Evolutionary conservation across 441 rosid species (phyloP).

Genomic region (Viola pubescens): DNA sequence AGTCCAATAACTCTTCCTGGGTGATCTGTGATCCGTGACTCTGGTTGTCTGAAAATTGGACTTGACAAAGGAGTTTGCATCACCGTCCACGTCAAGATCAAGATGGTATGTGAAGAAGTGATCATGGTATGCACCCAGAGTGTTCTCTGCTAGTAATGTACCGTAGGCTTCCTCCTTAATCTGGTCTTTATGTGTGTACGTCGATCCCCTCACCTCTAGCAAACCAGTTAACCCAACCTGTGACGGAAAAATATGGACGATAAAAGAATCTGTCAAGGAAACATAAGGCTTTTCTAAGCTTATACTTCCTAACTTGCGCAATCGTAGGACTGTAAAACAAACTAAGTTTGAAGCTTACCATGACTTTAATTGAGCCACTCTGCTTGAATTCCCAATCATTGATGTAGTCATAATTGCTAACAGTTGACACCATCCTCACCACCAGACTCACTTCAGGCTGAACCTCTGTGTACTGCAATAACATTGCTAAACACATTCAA

Average conservation of each 20-base stretch:
- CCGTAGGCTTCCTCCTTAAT: constrained; percentile 29
- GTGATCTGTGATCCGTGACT: constrained; percentile 2
- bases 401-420: constrained; percentile 59
- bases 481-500: background rate
- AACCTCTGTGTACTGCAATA: constrained; percentile 41
- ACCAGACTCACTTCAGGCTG: constrained; percentile 52
- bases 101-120: constrained; percentile 30
- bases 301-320: background rate
- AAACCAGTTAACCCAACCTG: constrained; percentile 54
- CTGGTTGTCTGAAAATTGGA: constrained; percentile 9
- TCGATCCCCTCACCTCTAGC: constrained; percentile 34
- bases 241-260: background rate
- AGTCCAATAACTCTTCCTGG: constrained; percentile 33
- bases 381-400: constrained; percentile 63
- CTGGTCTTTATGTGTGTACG: constrained; percentile 26
- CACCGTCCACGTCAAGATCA: constrained; percentile 31
- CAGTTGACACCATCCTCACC: constrained; percentile 42
- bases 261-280: background rate
- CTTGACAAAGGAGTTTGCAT: constrained; percentile 32
- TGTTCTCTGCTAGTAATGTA: constrained; percentile 29
- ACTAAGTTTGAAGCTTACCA: constrained; percentile 14
- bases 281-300: background rate
- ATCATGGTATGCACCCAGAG: constrained; percentile 26
- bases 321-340: background rate
- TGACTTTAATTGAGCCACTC: constrained; percentile 51